These are phyloP conservation scores for Areca catechu DNA, from an alignment of 176 grass and related monocot species.

Conservation along the genomic window DNA sequence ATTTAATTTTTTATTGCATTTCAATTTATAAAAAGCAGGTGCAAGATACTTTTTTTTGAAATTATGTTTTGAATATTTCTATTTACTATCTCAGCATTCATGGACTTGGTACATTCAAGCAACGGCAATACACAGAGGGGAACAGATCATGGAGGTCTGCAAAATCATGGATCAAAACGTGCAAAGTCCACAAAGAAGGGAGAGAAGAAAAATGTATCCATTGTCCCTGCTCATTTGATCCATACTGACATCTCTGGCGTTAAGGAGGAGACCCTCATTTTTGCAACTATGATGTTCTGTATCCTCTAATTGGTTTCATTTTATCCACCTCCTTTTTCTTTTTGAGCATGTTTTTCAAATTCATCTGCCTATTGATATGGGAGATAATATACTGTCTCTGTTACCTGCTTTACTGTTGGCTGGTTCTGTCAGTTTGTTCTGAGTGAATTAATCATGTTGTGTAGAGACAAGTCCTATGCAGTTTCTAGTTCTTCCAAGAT, in stretches of 20 bases:
- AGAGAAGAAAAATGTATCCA: conserved; percentile 49
- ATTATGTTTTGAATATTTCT: too few relatives aligned
- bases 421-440: too few relatives aligned
- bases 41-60: too few relatives aligned
- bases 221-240: conserved; percentile 80
- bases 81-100: conserved; percentile 46
- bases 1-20: too few relatives aligned
- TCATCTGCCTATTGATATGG: background rate
- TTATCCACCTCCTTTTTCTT: background rate
- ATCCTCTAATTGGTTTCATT: conserved; percentile 43
- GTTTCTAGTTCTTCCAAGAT: too few relatives aligned
- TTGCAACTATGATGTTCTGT: conserved; percentile 87
- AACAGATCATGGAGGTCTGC: conserved; percentile 28
- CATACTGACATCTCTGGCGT: conserved; percentile 75
- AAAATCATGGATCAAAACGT: conserved; percentile 36
- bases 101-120: conserved; percentile 78
- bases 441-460: too few relatives aligned
- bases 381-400: too few relatives aligned
- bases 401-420: too few relatives aligned
- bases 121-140: conserved; percentile 59
- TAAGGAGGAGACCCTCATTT: conserved; percentile 71
- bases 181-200: conserved; percentile 46
- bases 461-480: too few relatives aligned
- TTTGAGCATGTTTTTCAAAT: background rate
- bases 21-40: too few relatives aligned